Evolutionary conservation across 305 asterid genomes (phyloP).

Genomic region (Fraxinus ornus): DNA sequence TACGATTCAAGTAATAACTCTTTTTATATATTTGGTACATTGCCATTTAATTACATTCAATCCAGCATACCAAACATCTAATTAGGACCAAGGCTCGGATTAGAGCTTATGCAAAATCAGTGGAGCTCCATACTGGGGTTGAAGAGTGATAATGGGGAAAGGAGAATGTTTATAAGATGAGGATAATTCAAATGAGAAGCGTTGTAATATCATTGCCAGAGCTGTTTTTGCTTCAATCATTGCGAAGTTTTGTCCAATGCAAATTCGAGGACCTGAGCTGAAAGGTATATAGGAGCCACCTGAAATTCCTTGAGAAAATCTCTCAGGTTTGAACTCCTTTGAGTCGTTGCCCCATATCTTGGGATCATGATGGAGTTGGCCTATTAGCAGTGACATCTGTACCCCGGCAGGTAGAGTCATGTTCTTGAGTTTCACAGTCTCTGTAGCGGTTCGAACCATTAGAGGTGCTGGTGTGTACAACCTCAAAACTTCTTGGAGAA

Average conservation of each 20-base stretch:
- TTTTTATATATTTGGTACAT: background rate
- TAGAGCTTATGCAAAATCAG: constrained; percentile 33
- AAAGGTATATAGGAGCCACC: constrained; percentile 42
- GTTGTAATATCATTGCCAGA: constrained; percentile 37
- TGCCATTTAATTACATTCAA: background rate
- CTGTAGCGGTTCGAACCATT: constrained; percentile 18
- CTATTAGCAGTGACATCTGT: constrained; percentile 31
- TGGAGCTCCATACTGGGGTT: constrained; percentile 49
- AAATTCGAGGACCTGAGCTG: constrained; percentile 49
- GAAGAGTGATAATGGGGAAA: constrained; percentile 26
- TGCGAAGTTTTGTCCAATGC: constrained; percentile 45
- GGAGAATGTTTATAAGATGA: constrained; percentile 45
- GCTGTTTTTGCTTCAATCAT: constrained; percentile 52
- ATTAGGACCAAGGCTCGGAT: background rate
- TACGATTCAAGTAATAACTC: background rate
- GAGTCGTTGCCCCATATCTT: constrained; percentile 50
- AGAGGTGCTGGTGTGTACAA: constrained; percentile 39
- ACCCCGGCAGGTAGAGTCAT: constrained; percentile 38
- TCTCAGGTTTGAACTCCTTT: constrained; percentile 45
- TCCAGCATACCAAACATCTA: background rate
- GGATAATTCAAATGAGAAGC: constrained; percentile 36
- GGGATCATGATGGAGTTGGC: constrained; percentile 38
- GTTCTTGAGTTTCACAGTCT: constrained; percentile 37
- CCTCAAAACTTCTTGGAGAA: constrained; percentile 45
- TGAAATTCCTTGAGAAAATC: constrained; percentile 42